Evolutionary conservation across 257 asterid species (phyloP).

Genomic region (Solanum chilense): DNA sequence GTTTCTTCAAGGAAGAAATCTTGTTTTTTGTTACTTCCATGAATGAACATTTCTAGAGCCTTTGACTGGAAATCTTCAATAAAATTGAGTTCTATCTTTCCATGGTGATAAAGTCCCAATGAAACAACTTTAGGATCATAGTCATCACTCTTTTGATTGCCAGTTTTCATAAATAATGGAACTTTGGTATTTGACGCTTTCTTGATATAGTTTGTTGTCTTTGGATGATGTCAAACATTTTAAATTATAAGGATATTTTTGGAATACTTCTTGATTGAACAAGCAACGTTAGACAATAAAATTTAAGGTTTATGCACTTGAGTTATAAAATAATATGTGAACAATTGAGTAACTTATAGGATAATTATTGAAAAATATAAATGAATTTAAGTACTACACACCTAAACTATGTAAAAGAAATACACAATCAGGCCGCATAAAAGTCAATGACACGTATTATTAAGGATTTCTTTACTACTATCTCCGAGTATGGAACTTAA

Average conservation of each 20-base stretch:
- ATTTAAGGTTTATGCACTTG: not conserved
- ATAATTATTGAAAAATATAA: not conserved
- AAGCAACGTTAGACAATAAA: not conserved
- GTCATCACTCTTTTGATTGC: not conserved
- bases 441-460: not conserved
- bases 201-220: not conserved
- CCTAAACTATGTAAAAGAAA: not conserved
- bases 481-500: not conserved
- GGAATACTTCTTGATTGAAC: not conserved
- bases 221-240: not conserved
- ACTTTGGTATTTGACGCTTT: not conserved
- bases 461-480: not conserved
- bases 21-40: not conserved
- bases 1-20: not conserved
- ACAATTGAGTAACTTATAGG: not conserved
- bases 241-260: not conserved
- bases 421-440: not conserved
- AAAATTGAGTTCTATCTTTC: not conserved
- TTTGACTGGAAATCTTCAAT: slow-evolving; percentile 11
- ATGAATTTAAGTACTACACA: too few species aligned
- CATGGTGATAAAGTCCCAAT: slow-evolving; percentile 21
- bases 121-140: slow-evolving; percentile 13
- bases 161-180: not conserved
- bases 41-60: not conserved
- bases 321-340: accelerated